These are phyloP conservation scores for Gossypium sturtianum DNA, from an alignment of 345 rosid species.

Conservation along the genomic window DNA sequence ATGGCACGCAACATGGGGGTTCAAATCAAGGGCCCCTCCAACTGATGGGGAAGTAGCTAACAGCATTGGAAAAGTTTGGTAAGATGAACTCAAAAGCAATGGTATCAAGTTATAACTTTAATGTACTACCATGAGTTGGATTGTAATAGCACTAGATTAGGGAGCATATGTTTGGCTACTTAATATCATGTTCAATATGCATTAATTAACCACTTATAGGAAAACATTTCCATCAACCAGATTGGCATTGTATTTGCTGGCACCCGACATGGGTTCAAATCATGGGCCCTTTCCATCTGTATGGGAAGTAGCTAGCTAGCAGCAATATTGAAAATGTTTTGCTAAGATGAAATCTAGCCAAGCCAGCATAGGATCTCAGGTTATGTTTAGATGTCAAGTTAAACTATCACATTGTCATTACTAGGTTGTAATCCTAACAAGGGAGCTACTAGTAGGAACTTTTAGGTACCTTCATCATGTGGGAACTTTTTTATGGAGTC, in stretches of 20 bases:
- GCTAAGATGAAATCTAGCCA: neutral
- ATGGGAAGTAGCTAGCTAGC: neutral
- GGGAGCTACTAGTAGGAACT: neutral
- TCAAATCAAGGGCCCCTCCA: conserved; percentile 5
- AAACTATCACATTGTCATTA: neutral
- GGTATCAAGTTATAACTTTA: neutral
- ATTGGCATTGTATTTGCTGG: neutral
- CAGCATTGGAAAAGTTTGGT: neutral
- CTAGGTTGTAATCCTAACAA: neutral
- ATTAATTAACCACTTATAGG: neutral
- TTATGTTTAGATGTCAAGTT: neutral
- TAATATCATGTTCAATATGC: neutral
- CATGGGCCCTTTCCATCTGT: neutral
- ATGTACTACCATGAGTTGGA: neutral
- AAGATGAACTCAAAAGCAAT: neutral
- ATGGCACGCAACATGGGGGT: neutral
- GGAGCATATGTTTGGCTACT: neutral
- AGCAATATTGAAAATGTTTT: neutral
- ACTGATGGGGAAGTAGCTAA: neutral
- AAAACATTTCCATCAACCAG: neutral
- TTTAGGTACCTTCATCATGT: neutral
- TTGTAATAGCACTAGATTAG: neutral
- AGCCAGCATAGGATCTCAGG: neutral
- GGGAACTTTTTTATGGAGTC: neutral
- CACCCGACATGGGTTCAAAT: neutral